Base-by-base conservation (phyloP, 192 early-diverging fungal species). In the Dissophora ornata region DNA sequence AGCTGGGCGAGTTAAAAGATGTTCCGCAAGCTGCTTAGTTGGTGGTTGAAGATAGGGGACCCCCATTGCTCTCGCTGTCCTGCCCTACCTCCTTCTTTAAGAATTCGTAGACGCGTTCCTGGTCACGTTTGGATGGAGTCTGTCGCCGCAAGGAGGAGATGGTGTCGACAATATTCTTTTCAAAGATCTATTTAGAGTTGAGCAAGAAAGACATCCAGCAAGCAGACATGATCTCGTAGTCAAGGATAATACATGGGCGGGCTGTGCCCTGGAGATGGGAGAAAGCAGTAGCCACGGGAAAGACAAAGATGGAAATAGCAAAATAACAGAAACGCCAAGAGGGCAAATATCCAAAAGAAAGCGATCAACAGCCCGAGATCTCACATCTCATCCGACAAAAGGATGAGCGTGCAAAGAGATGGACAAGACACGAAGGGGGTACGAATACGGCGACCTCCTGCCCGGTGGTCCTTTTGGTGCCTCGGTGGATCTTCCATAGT, bases 401-500 rank as follows among this genome's bases (percentile, higher is more conserved):
- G 47, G 24, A 24, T 29, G 42, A 52, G 36, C 40, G 46, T 32
- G 32, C 29, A 56, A 32, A n/a, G 10, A 11, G 33, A n/a, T 10
- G 30, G 36, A 56, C 22, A 57, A 18, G 38, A 68, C 45, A 77
- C 25, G 24, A 36, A 45, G 42, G 44, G 28, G 75, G 71, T 84
- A 88, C 89, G 85, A 91, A 93, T 30, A 92, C 75, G 15, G 92
- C 86, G 38, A 88, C 92, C 61, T 82, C 71, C 46, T 86, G 84
- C 10, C 81, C 79, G 2, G 88, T 90, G 21, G 82, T 88, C 26
- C 85, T 84, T 26, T 86, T 82, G 32, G 69, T 83, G 19, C 85
- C 89, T 38, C 71, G 57, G 62, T 89, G 88, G 38, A 93, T 88
- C 61, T 88, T 87, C 92, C 92, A 93, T 11, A 90, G 80, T n/a